Evolutionary conservation across 345 rosid species (phyloP), one percentile per base, ranked within the genome.

Genomic region (Lagerstroemia speciosa): DNA sequence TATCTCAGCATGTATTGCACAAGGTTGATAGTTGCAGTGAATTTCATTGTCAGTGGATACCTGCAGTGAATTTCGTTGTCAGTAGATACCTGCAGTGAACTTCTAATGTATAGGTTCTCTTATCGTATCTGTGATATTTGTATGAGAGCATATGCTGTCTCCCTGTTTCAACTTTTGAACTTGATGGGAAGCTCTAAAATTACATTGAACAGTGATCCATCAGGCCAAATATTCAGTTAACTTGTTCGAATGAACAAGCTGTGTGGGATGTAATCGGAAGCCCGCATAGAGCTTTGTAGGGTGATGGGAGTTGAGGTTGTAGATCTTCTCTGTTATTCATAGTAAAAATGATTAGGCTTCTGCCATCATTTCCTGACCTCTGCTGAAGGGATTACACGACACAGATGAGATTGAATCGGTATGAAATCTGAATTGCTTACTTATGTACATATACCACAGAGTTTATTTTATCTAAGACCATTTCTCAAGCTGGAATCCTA

Each of bases 231-330:
- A 68, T 75, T 94, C 64, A 88, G 98, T 41, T 86, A 88, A 75
- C 78, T 95, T 16, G 84, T 87, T 19, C 89, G 97, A 60, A 92
- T 97, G 34, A 95, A 95, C 71, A 92, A 92, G 78, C 72, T 92
- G 45, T 95, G 98, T 83, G 81, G 72, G 67, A 66, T 50, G 38
- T 95, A 95, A 72, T 83, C 99, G 8, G 96, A 92, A 68, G 96
- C 92, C 33, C 90, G 99, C 68, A 57, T 87, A 66, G 76, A 87
- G 76, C 80, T 92, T 53, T 92, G 96, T 86, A 63, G 74, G 69
- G 98, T 88, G 73, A 70, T 95, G 61, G 92, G 72, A 32, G 50
- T 95, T 69, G 73, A 85, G 76, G 96, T 81, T 50, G 81, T 92
- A 45, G 85, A 95, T 79, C 96, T 95, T 86, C 74, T 69, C 82